Base-by-base conservation (phyloP, 129 eudicot species). In the Flaveria trinervia region DNA sequence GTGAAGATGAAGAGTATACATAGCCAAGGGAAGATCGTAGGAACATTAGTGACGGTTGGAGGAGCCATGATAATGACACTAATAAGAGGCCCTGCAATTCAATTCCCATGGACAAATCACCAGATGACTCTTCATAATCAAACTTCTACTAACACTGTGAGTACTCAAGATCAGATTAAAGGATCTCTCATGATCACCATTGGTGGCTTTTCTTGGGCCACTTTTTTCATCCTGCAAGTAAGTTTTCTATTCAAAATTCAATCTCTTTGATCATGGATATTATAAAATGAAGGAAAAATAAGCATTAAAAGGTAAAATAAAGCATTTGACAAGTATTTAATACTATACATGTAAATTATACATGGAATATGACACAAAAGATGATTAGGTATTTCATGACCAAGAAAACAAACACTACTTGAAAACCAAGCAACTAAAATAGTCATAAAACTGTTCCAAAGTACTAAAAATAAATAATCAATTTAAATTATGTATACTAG, bases 61-160 rank as follows among this genome's bases (percentile, higher is more conserved):
- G 92, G 92, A 77, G 92, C 92, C n/a, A 68, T 87, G 88, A 56
- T 84, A 20, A 84, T 84, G 92, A 84, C 92, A 4, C 62, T 84
- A 7, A 70, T 73, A 75, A 84, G 67, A 70, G 89, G 92, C 56
- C 92, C 89, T 68, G 56, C 77, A 0, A 78, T 84, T 51, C 82
- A 77, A 78, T 84, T 84, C 59, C 84, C 83, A 17, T 82, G 84
- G 80, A 73, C 80, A 45, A 57, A 22, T 80, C 22, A 55, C 23
- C 65, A 66, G 10, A 13, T 45, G 10, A 17, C 45, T 61, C 71
- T 55, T 14, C 60, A 80, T 20, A 62, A 44, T 55, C 75, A 66
- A 56, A 66, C 80, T 45, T 54, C 79, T 3, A 12, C 28, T 55
- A 54, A 54, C 25, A 73, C 15, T 48, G 44, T 41, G 62, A 86